Conservation (phyloP, 306 rosid species). For the Pueraria montana region DNA sequence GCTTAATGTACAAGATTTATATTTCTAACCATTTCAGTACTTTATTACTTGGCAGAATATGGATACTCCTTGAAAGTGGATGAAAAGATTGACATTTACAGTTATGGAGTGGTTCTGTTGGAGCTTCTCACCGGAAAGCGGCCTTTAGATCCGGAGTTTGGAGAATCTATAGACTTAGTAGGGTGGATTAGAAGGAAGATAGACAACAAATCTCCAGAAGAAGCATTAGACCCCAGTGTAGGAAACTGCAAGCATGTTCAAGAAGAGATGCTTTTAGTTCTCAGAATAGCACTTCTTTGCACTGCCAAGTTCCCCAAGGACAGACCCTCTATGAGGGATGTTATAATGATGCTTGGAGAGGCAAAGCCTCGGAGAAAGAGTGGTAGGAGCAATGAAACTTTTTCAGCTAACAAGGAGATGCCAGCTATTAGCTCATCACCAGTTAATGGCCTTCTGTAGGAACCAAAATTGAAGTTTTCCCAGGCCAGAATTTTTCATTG, state of each 20-base stretch:
- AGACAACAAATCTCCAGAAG: constrained; percentile 71
- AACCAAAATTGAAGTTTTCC: constrained; percentile 42
- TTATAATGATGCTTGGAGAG: constrained; percentile 92
- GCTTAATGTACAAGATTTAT: constrained; percentile 6
- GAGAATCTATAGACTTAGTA: constrained; percentile 84
- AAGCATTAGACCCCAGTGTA: constrained; percentile 77
- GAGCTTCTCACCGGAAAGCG: constrained; percentile 89
- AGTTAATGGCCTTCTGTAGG: constrained; percentile 71
- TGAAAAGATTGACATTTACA: constrained; percentile 90
- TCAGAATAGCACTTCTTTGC: constrained; percentile 91
- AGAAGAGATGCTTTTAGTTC: constrained; percentile 95
- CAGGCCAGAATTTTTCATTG: constrained; percentile 48
- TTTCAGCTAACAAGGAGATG: constrained; percentile 63
- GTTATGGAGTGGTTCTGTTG: constrained; percentile 85
- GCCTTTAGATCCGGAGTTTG: constrained; percentile 81
- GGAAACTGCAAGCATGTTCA: constrained; percentile 92
- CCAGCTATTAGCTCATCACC: constrained; percentile 72
- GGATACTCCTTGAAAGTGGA: constrained; percentile 95
- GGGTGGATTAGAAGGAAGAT: constrained; percentile 84
- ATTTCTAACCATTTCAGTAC: constrained; percentile 36
- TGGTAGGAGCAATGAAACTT: constrained; percentile 59
- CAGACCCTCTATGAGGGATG: constrained; percentile 97
- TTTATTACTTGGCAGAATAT: constrained; percentile 66
- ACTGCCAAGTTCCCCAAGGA: constrained; percentile 92
- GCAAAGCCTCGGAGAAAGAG: constrained; percentile 93